Evolutionary conservation across 495 filamentous ascomycete genomes (phyloP).

Genomic region (Tetracladium marchalianum): DNA sequence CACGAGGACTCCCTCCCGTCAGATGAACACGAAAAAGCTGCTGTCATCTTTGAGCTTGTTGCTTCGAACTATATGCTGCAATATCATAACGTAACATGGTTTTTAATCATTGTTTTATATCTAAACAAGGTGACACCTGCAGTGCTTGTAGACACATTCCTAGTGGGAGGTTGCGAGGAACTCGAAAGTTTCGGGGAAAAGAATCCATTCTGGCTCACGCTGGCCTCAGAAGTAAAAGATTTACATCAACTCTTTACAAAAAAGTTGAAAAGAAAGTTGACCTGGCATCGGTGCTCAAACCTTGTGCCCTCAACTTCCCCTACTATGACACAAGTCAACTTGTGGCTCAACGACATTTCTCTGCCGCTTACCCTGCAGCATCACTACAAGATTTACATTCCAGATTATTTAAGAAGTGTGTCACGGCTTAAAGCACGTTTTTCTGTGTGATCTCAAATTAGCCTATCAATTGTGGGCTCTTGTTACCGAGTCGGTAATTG

Average conservation of each 20-base stretch:
- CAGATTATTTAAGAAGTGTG: constrained; percentile 12
- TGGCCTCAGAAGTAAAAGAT: constrained; percentile 30
- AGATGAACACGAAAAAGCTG: constrained; percentile 12
- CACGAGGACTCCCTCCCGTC: constrained; percentile 8
- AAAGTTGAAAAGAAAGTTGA: constrained; percentile 18
- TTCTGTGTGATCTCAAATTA: constrained; percentile 21
- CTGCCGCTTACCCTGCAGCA: constrained; percentile 20
- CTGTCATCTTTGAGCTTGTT: constrained; percentile 17
- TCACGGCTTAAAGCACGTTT: constrained; percentile 13
- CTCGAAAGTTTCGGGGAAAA: constrained; percentile 6
- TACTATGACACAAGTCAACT: constrained; percentile 21
- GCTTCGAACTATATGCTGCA: constrained; percentile 13
- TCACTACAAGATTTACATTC: constrained; percentile 22
- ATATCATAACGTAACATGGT: constrained; percentile 20
- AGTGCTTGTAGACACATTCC: constrained; percentile 2
- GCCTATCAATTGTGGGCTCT: constrained; percentile 8
- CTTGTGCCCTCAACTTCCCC: constrained; percentile 21
- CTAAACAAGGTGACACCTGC: constrained; percentile 3
- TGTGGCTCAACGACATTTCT: constrained; percentile 17
- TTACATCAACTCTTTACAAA: constrained; percentile 25
- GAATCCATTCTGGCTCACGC: constrained; percentile 15
- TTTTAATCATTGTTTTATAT: constrained; percentile 19
- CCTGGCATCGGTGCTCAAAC: constrained; percentile 19
- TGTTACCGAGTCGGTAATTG: constrained; percentile 15
- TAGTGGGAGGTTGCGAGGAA: constrained; percentile 14